Evolutionary conservation across 768 basidiomycete species (phyloP), one percentile per base, ranked within the genome.

Genomic region (Rhodotorula toruloides): DNA sequence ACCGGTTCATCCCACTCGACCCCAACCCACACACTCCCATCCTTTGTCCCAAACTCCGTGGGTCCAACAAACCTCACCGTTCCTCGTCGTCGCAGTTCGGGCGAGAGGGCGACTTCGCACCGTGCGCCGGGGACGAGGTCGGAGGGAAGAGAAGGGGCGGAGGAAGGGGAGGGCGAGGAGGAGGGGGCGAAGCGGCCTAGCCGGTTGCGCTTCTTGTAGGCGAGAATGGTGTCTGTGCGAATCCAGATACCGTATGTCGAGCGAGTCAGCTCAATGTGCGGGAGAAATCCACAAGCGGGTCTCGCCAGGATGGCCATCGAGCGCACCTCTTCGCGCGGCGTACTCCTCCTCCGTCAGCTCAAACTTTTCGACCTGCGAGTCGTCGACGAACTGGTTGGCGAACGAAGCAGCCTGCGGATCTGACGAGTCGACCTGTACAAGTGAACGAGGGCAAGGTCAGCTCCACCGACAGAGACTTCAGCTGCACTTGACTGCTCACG

Each of bases 1-100:
- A 90, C 82, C 6, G 94, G 93, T 73, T 98, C 94, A 75, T 98
- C 94, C 74, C 92, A 90, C 76, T 94, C 90, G 27, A 98, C 81
- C 0, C 94, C 94, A 1, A 97, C 83, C 93, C 93, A 98, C 1
- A 84, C 72, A 0, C 77, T 77, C 0, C 87, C 84, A 7, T 77
- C 75, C 21, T 80, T 83, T 64, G 82, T 83, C 16, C 84, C 84
- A 74, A 97, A 96, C 61, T 82, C 81, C 0, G 92, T 90, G 43
- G 79, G 77, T 0, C 94, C 94, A 34, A 91, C 86, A 72, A 86
- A 97, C n/a, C 86, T 82, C 47, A 97, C 86, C 1, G 85, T 85
- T 0, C 94, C 94, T 76, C 89, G 89, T 76, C 89, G 90, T 55
- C 81, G 83, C 61, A 91, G 78, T 39, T 63, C 69, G 12, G 79